Percentiles rank a stretch among this genome's conserved stretches.
Conservation (phyloP, 192 early-diverging fungal genomes). For the Dissophora ornata region DNA sequence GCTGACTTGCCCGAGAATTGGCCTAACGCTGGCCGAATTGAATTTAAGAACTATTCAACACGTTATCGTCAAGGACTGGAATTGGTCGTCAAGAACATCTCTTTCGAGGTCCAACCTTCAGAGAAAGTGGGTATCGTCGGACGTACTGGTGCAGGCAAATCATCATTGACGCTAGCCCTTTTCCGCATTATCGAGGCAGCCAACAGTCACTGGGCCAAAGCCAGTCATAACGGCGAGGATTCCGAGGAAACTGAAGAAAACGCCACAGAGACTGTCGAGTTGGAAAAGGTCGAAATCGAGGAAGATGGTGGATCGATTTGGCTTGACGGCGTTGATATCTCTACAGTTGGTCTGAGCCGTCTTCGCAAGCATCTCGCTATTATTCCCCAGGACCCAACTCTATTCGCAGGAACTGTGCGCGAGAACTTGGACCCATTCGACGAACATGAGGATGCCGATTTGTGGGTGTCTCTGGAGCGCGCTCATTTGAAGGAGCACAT, state of each 20-base stretch:
- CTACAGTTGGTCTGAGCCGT: constrained; percentile 14
- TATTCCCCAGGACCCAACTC: constrained; percentile 31
- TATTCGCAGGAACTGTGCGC: constrained; percentile 29
- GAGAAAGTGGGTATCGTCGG: constrained; percentile 85
- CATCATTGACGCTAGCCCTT: constrained; percentile 60
- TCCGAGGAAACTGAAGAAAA: neutral
- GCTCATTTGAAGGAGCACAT: constrained; percentile 77
- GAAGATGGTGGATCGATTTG: constrained; percentile 58
- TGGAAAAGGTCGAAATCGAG: constrained; percentile 32
- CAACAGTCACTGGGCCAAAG: constrained; percentile 39
- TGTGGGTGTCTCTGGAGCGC: constrained; percentile 71
- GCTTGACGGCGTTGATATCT: constrained; percentile 33
- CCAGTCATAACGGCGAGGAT: constrained; percentile 19
- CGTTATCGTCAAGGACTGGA: constrained; percentile 87
- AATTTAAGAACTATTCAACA: constrained; percentile 79
- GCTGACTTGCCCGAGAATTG: constrained; percentile 65
- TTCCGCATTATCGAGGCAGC: constrained; percentile 62
- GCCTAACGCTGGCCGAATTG: constrained; percentile 80
- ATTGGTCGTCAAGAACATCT: constrained; percentile 79
- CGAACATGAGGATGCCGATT: constrained; percentile 1
- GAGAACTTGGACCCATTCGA: constrained; percentile 37
- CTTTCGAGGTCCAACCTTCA: constrained; percentile 49
- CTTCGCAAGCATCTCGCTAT: constrained; percentile 22
- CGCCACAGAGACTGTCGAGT: constrained; percentile 30
- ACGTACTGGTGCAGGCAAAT: constrained; percentile 62